Evolutionary conservation across 164 flowering plant genomes (phyloP).

Genomic region (Liriodendron chinense): DNA sequence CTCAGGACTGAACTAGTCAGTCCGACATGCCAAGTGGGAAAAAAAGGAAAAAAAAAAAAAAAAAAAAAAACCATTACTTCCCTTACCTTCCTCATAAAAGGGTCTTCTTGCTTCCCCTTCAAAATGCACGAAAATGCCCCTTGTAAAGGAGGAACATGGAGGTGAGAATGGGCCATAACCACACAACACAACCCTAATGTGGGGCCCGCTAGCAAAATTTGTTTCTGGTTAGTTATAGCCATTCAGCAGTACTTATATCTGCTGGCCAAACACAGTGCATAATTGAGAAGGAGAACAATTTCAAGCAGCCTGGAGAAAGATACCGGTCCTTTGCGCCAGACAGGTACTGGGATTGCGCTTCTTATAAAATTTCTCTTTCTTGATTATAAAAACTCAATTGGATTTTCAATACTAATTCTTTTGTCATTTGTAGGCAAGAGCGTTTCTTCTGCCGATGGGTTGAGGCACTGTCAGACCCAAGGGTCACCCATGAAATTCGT

Average conservation of each 20-base stretch:
- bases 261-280: slow-evolving; percentile 41
- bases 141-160: no score
- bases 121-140: no score
- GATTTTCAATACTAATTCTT: background rate
- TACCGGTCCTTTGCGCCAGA: slow-evolving; percentile 73
- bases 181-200: no score
- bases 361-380: background rate
- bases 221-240: background rate
- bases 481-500: slow-evolving; percentile 85
- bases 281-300: slow-evolving; percentile 80
- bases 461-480: slow-evolving; percentile 75
- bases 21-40: no score
- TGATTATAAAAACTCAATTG: background rate
- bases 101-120: no score
- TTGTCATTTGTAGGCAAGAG: slow-evolving; percentile 60
- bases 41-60: no score
- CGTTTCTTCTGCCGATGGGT: slow-evolving; percentile 63
- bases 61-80: no score
- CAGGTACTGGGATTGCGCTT: slow-evolving; percentile 43
- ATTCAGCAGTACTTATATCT: background rate
- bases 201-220: background rate
- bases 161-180: no score
- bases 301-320: slow-evolving; percentile 96
- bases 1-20: no score
- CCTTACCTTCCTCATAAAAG: no score